Percentiles rank a stretch among this genome's conserved stretches.
phyloP scores from a whole-genome alignment of 495 filamentous ascomycete species.

The Choiromyces venosus region DNA sequence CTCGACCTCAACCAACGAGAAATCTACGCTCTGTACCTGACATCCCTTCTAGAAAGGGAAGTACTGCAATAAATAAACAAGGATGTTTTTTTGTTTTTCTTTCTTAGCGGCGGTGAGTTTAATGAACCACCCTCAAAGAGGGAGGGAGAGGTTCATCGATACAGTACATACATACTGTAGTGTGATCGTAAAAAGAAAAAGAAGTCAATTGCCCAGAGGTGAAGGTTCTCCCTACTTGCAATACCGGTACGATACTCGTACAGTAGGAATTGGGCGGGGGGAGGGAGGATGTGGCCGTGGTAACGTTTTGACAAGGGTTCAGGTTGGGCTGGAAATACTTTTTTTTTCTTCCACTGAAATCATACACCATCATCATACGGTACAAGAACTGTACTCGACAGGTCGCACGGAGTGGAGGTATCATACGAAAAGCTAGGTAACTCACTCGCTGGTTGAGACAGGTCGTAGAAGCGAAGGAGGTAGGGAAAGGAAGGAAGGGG shows the following conservation, averaged over 20 bases:
- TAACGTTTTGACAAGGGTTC: slow-evolving; percentile 25
- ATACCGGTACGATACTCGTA: neutral
- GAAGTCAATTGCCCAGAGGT: neutral
- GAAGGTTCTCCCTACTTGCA: neutral
- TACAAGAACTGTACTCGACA: too few species aligned
- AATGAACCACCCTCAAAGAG: neutral
- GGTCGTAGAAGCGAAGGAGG: too few species aligned
- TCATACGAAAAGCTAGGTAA: too few species aligned
- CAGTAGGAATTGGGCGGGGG: neutral
- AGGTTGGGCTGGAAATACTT: slow-evolving; percentile 26
- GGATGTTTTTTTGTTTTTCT: neutral
- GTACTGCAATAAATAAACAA: neutral
- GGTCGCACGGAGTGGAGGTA: slow-evolving; percentile 24
- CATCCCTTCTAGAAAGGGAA: neutral
- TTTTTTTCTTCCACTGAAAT: slow-evolving; percentile 9
- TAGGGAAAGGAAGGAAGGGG: too few species aligned
- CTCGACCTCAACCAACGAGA: neutral
- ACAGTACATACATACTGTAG: too few species aligned
- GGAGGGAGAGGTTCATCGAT: too few species aligned
- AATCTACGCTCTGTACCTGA: neutral
- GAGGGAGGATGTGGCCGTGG: too few species aligned
- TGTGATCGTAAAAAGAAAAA: too few species aligned
- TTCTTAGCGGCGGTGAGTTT: neutral
- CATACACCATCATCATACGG: neutral
- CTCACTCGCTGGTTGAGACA: too few species aligned